Evolutionary conservation across 805 yeast genomes (phyloP).

Genomic region (Candida sithepensis): DNA sequence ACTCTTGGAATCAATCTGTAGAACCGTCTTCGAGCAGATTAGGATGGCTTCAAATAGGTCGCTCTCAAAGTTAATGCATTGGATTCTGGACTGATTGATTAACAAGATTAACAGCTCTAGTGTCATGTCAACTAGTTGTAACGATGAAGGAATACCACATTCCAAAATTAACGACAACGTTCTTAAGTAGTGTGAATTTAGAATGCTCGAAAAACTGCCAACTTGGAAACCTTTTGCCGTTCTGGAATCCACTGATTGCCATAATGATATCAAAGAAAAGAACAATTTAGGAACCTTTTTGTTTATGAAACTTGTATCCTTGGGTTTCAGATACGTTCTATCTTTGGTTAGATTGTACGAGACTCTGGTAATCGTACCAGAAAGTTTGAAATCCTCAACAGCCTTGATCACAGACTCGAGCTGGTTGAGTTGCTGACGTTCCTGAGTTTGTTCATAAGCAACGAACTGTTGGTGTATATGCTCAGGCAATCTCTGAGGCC

Average conservation of each 20-base stretch:
- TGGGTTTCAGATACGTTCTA: conserved; percentile 12
- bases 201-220: conserved; percentile 51
- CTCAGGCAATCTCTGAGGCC: conserved; percentile 40
- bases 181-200: conserved; percentile 56
- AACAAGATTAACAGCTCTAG: conserved; percentile 43
- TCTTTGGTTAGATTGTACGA: conserved; percentile 32
- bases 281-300: conserved; percentile 39
- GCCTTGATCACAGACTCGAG: conserved; percentile 7
- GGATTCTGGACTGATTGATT: conserved; percentile 7
- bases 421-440: not conserved
- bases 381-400: conserved; percentile 20
- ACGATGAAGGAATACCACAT: conserved; percentile 53
- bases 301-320: conserved; percentile 35
- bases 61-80: conserved; percentile 7
- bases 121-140: conserved; percentile 53
- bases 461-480: conserved; percentile 42
- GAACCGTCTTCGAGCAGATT: conserved; percentile 7
- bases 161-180: conserved; percentile 56
- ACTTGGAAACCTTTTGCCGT: conserved; percentile 39
- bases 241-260: conserved; percentile 37
- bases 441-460: conserved; percentile 13
- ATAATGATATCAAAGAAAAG: conserved; percentile 51
- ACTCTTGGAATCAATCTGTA: conserved; percentile 2
- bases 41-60: conserved; percentile 11
- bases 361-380: conserved; percentile 41